These are phyloP conservation scores for Verbascum thapsus DNA, from an alignment of 257 asterid genomes.

Conservation along the genomic window DNA sequence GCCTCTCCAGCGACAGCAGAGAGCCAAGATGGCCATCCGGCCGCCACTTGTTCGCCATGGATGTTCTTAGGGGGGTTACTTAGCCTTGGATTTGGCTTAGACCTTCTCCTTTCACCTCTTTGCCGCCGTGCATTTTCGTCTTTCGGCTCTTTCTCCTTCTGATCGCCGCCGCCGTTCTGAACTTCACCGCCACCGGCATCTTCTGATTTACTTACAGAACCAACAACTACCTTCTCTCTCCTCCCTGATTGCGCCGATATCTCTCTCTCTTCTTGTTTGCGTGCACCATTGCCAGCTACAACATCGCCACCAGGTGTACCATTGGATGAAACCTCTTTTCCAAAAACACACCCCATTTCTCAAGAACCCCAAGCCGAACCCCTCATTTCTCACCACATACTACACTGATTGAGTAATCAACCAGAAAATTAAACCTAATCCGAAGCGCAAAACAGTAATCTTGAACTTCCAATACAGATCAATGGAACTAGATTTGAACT, in stretches of 20 bases:
- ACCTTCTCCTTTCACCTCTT: constrained; percentile 69
- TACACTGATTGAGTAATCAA: constrained; percentile 27
- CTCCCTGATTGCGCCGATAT: constrained; percentile 48
- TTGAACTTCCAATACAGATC: constrained; percentile 30
- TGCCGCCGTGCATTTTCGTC: constrained; percentile 42
- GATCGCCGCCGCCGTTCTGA: constrained; percentile 58
- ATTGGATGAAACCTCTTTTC: constrained; percentile 66
- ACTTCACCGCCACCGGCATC: constrained; percentile 34
- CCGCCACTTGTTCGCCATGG: constrained; percentile 92
- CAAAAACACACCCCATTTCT: constrained; percentile 84
- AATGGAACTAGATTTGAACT: no score
- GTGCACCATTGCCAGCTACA: constrained; percentile 50
- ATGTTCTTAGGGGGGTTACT: constrained; percentile 77
- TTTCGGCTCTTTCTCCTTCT: constrained; percentile 46
- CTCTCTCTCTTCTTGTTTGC: constrained; percentile 50
- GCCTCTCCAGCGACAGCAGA: constrained; percentile 91
- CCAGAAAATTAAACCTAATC: no score
- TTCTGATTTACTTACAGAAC: constrained; percentile 48
- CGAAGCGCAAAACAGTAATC: no score
- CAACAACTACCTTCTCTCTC: constrained; percentile 61
- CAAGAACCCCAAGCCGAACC: constrained; percentile 49
- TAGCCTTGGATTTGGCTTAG: constrained; percentile 77
- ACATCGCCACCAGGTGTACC: constrained; percentile 46
- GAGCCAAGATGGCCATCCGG: constrained; percentile 96
- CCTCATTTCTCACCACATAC: constrained; percentile 71